Evolutionary conservation across 129 eudicot species (phyloP).

Genomic region (Glebionis coronaria): DNA sequence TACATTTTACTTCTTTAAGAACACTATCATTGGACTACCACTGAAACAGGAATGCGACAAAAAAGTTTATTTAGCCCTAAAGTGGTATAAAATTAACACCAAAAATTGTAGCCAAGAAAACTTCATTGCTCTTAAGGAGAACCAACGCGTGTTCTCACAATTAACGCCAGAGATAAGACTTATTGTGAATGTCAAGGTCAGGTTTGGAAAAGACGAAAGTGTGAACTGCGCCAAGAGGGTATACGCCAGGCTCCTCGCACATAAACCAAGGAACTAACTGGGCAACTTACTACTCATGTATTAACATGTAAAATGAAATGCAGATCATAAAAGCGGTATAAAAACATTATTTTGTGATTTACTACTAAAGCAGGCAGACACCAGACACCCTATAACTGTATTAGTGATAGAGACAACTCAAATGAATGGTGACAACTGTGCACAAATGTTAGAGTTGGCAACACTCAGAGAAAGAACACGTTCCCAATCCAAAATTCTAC

Average conservation of each 20-base stretch:
- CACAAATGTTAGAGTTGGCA: not conserved
- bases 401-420: not conserved
- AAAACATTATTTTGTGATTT: too few relatives aligned
- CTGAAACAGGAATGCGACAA: too few relatives aligned
- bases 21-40: not conserved
- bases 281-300: too few relatives aligned
- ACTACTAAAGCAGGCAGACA: not conserved
- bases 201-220: not conserved
- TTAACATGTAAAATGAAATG: too few relatives aligned
- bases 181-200: not conserved
- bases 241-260: slow-evolving; percentile 1
- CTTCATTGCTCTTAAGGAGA: not conserved
- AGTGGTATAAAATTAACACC: not conserved
- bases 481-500: too few relatives aligned
- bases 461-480: not conserved
- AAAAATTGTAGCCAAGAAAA: not conserved
- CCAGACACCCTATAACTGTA: not conserved
- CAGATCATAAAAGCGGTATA: too few relatives aligned
- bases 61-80: not conserved
- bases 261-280: not conserved
- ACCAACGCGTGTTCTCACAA: not conserved
- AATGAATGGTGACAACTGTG: not conserved
- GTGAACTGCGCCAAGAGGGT: not conserved
- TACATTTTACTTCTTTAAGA: not conserved
- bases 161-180: not conserved